Evolutionary conservation across 768 basidiomycete genomes (phyloP).

Genomic region (Phylloporus sp.): DNA sequence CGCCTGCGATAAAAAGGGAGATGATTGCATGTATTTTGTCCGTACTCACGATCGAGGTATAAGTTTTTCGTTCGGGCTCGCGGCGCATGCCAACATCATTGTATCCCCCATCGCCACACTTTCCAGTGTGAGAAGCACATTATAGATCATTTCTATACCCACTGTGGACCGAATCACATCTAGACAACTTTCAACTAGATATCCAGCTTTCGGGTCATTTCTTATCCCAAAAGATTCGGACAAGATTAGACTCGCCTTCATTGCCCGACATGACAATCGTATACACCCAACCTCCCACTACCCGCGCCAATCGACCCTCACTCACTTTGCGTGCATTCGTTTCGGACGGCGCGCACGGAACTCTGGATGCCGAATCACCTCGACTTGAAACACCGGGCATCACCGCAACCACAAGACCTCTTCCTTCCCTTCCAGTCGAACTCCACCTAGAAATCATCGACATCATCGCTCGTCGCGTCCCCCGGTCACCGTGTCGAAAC

Average conservation of each 20-base stretch:
- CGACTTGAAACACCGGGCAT: background rate
- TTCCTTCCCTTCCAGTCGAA: slow-evolving; percentile 26
- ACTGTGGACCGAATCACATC: slow-evolving; percentile 4
- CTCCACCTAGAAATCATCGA: slow-evolving; percentile 30
- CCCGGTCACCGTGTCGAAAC: slow-evolving; percentile 4
- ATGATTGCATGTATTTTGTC: background rate
- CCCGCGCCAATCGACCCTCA: slow-evolving; percentile 4
- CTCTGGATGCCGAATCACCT: background rate
- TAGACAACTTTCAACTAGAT: background rate
- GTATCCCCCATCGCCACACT: slow-evolving; percentile 5
- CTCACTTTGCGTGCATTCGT: background rate
- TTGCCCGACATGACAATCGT: slow-evolving; percentile 11
- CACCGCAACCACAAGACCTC: slow-evolving; percentile 4
- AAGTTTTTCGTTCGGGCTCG: background rate
- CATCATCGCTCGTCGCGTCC: slow-evolving; percentile 16
- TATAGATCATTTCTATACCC: background rate
- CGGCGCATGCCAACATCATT: background rate
- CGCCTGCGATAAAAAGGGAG: background rate
- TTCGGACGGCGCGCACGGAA: background rate
- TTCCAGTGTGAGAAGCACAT: slow-evolving; percentile 9
- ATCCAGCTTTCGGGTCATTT: background rate
- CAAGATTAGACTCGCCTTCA: slow-evolving; percentile 10
- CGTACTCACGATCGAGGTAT: slow-evolving; percentile 5
- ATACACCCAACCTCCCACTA: slow-evolving; percentile 5
- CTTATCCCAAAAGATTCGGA: slow-evolving; percentile 1